These are phyloP conservation scores for Fusarium sp. DNA, from an alignment of 2,329 filamentous ascomycete species.

Conservation along the genomic window DNA sequence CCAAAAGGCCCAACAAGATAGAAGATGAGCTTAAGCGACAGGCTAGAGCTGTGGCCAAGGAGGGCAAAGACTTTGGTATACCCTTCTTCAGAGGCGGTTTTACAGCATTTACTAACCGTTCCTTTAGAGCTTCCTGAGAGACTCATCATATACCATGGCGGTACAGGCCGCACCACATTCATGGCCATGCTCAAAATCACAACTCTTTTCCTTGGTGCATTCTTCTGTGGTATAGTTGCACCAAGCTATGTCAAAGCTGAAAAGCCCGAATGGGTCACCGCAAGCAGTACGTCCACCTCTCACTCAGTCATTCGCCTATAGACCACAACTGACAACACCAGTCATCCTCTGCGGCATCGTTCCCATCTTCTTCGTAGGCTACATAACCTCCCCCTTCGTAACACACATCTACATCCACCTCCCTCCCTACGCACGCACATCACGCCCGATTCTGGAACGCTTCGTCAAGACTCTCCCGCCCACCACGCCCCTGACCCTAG, in stretches of 20 bases:
- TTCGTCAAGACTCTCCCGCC: slow-evolving; percentile 62
- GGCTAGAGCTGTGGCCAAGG: slow-evolving; percentile 42
- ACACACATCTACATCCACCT: slow-evolving; percentile 77
- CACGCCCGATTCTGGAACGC: slow-evolving; percentile 64
- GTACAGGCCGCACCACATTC: slow-evolving; percentile 73
- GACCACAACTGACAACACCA: slow-evolving; percentile 46
- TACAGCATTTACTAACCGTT: background rate
- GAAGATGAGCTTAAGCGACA: slow-evolving; percentile 46
- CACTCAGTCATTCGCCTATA: background rate
- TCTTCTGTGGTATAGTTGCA: slow-evolving; percentile 72
- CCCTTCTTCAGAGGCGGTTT: too few relatives aligned
- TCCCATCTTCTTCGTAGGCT: slow-evolving; percentile 73
- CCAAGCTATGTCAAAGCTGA: slow-evolving; percentile 65
- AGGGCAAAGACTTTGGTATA: slow-evolving; percentile 33
- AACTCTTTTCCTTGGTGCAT: slow-evolving; percentile 74
- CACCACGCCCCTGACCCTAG: slow-evolving; percentile 60
- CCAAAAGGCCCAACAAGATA: slow-evolving; percentile 29
- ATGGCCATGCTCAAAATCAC: slow-evolving; percentile 77
- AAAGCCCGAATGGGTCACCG: slow-evolving; percentile 51
- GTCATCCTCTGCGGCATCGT: slow-evolving; percentile 70
- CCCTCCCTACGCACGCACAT: slow-evolving; percentile 72
- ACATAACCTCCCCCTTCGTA: slow-evolving; percentile 76
- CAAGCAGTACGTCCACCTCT: slow-evolving; percentile 51
- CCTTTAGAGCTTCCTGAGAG: slow-evolving; percentile 63
- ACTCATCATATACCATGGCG: slow-evolving; percentile 80